Conservation (phyloP, 176 grass and related monocot species). For the Aegilops sharonensis region DNA sequence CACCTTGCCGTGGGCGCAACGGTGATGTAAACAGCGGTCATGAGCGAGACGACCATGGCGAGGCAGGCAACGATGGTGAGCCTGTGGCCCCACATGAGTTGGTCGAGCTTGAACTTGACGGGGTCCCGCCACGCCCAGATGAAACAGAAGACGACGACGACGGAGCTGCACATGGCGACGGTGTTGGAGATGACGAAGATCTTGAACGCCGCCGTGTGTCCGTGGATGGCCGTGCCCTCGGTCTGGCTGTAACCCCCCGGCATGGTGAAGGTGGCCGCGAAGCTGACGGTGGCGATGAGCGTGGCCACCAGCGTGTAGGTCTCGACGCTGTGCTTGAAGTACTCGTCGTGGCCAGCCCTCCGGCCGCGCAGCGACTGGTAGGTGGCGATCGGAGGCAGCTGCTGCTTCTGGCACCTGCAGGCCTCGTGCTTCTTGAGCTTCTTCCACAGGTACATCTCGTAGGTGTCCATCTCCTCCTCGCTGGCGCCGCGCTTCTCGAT, state of each 20-base stretch:
- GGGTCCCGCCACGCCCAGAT: conserved; percentile 45
- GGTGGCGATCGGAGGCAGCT: conserved; percentile 9
- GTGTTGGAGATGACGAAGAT: conserved; percentile 46
- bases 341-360: conserved; percentile 1
- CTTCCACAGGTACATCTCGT: conserved; percentile 40
- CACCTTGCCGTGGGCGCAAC: background rate
- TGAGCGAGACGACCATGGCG: conserved; percentile 38
- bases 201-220: conserved; percentile 19
- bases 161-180: conserved; percentile 46
- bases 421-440: conserved; percentile 42
- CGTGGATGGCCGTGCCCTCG: conserved; percentile 25
- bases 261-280: conserved; percentile 27
- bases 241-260: conserved; percentile 31
- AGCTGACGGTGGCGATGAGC: conserved; percentile 43
- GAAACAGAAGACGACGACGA: conserved; percentile 46
- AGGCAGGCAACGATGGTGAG: conserved; percentile 38
- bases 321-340: conserved; percentile 6
- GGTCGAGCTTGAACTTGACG: conserved; percentile 32
- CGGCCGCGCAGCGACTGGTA: conserved; percentile 17
- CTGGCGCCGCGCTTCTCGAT: background rate
- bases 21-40: conserved; percentile 35
- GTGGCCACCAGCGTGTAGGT: conserved; percentile 43
- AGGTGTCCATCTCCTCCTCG: conserved; percentile 23
- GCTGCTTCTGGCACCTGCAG: conserved; percentile 27
- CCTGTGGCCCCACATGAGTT: conserved; percentile 36